Conservation (phyloP, 805 yeast genomes). For the Candida michaelii region DNA sequence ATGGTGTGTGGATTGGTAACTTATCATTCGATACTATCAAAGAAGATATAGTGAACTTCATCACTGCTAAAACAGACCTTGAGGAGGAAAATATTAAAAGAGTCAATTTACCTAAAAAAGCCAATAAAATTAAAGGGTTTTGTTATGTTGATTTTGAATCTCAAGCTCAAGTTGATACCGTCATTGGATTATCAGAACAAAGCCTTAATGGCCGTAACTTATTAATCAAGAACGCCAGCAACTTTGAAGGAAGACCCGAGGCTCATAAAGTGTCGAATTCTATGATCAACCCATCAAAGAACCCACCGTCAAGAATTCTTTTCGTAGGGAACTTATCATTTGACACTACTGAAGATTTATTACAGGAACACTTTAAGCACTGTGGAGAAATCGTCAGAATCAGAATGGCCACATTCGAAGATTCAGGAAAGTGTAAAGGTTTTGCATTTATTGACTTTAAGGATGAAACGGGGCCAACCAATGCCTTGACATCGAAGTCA, state of each 20-base stretch:
- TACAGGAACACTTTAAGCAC: conserved; percentile 81
- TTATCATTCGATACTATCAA: conserved; percentile 78
- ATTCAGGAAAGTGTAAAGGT: conserved; percentile 94
- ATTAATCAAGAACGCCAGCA: conserved; percentile 75
- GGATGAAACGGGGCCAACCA: conserved; percentile 77
- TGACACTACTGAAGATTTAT: conserved; percentile 79
- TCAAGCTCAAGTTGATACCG: conserved; percentile 58
- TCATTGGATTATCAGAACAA: conserved; percentile 67
- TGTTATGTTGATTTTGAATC: conserved; percentile 83
- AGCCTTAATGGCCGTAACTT: conserved; percentile 81
- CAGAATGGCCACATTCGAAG: conserved; percentile 98
- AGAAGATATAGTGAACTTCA: conserved; percentile 67
- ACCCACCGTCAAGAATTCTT: conserved; percentile 84
- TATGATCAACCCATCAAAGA: conserved; percentile 48
- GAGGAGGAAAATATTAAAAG: conserved; percentile 60
- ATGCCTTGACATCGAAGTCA: conserved; percentile 71
- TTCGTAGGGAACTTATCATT: conserved; percentile 93
- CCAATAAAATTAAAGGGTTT: conserved; percentile 75
- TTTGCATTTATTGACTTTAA: conserved; percentile 89
- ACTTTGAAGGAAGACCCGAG: conserved; percentile 85
- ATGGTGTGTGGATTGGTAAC: conserved; percentile 95
- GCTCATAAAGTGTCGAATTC: conserved; percentile 35
- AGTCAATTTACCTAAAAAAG: conserved; percentile 76
- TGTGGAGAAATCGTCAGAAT: conserved; percentile 84
- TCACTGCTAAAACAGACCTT: conserved; percentile 56